Base-by-base conservation (phyloP, 2,329 filamentous ascomycete species). In the Biscogniauxia mediterranea region DNA sequence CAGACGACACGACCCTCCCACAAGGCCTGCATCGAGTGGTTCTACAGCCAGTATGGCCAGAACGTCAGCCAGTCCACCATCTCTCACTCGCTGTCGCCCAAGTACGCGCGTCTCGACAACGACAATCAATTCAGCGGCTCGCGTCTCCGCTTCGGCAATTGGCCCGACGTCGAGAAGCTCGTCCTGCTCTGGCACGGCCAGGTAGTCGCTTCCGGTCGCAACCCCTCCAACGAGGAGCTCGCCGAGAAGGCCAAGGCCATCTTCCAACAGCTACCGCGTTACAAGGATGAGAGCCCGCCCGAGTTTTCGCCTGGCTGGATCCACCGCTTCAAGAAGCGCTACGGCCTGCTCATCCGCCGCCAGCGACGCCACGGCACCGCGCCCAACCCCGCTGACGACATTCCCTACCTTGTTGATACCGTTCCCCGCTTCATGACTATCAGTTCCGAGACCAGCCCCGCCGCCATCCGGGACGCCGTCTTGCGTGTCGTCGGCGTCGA, bases 81-180 rank as follows among this genome's bases (percentile, higher is more conserved):
- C 52, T 86, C 83, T 54, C 85, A 87, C 71, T 86, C 83, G 20
- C 76, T 87, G 42, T 86, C 83, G 4, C 83, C 83, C 54, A 87
- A 87, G 68, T 87, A 87, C 68, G 84, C 83, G 46, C 82, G 85
- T 25, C 81, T 87, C 57, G 85, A 87, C 69, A 82, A 81, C 69
- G 84, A 87, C 66, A 83, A 83, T 17, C 84, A 86, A 71, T 80
- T 87, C 62, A 85, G 83, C n/a, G 85, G 85, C 52, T 86, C 84
- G 60, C 83, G 85, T 52, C 77, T 87, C 64, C 83, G 85, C 64
- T 86, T 86, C 61, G 85, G 85, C 64, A 87, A 87, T 70, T 87
- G 85, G 85, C 85, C 85, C 62, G 85, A 87, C 65, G 85, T 87
- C 58, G 59, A 98, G 93, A 74, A 98, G 92, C 77, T 92, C 80